Evolutionary conservation across 2,329 filamentous ascomycete genomes (phyloP).

Genomic region (Xylariaceae sp.): DNA sequence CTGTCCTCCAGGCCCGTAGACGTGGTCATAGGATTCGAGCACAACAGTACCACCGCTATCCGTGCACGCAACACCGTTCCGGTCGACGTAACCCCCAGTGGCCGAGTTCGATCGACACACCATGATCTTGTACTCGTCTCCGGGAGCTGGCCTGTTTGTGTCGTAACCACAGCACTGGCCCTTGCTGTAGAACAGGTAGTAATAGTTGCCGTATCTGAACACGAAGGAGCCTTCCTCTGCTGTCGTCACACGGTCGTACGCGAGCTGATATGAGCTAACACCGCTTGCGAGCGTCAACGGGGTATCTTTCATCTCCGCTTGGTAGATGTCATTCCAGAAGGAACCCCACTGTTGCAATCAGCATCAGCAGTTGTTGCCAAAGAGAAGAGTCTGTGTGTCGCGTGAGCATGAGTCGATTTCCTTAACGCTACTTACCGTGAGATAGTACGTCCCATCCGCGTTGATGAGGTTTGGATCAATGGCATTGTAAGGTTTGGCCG

Average conservation of each 20-base stretch:
- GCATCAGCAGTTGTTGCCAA: neutral
- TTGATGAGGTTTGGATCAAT: conserved; percentile 55
- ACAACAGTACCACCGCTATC: conserved; percentile 53
- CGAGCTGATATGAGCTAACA: conserved; percentile 41
- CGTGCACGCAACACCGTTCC: conserved; percentile 24
- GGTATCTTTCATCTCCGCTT: conserved; percentile 38
- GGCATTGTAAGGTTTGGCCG: conserved; percentile 48
- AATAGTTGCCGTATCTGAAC: conserved; percentile 49
- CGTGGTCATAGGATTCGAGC: conserved; percentile 51
- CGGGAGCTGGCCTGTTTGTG: conserved; percentile 41
- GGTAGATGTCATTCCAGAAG: conserved; percentile 63
- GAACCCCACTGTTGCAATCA: conserved; percentile 48
- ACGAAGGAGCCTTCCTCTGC: conserved; percentile 51
- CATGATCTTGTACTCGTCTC: conserved; percentile 57
- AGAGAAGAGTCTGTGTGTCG: neutral
- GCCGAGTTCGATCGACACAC: conserved; percentile 51
- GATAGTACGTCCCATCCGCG: conserved; percentile 38
- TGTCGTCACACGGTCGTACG: conserved; percentile 46
- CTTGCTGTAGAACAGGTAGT: conserved; percentile 57
- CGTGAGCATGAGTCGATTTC: neutral
- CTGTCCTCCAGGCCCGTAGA: conserved; percentile 64
- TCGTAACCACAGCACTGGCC: conserved; percentile 57
- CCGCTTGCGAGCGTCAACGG: conserved; percentile 48
- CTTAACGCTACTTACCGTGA: conserved; percentile 34
- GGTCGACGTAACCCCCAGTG: conserved; percentile 43